Percentiles rank a stretch among this genome's conserved stretches.
phyloP scores from a whole-genome alignment of 306 rosid genomes.

The Dicorynia guianensis region DNA sequence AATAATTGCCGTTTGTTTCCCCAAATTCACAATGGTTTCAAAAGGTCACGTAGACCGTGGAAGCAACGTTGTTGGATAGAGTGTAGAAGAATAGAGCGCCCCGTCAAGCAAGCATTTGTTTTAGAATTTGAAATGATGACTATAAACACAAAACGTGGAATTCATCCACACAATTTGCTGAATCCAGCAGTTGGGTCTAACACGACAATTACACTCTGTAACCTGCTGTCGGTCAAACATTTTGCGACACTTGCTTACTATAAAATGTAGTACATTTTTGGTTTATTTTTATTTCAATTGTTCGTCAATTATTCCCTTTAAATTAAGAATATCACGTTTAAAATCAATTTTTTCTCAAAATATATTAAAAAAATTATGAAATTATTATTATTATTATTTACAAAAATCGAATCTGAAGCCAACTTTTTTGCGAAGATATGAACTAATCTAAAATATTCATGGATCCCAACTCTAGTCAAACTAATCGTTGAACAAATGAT shows the following conservation, averaged over 20 bases:
- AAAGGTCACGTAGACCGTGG: background rate
- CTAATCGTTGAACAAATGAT: background rate
- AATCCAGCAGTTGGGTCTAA: background rate
- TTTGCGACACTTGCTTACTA: background rate
- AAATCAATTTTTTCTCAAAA: too few relatives aligned
- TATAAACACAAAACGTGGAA: background rate
- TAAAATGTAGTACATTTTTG: too few relatives aligned
- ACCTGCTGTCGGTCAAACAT: slow-evolving; percentile 15
- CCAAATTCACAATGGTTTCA: background rate
- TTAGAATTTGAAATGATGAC: slow-evolving; percentile 42
- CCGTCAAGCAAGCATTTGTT: slow-evolving; percentile 26
- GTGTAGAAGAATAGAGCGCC: background rate
- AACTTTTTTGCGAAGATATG: background rate
- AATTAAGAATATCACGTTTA: background rate
- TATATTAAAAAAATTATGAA: too few relatives aligned
- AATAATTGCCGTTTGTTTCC: background rate
- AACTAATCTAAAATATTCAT: background rate
- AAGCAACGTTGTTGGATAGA: background rate
- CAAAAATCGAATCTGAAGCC: too few relatives aligned
- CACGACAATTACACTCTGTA: background rate
- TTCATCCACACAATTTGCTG: background rate
- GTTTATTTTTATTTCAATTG: background rate
- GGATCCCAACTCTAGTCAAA: background rate
- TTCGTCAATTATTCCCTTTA: background rate
- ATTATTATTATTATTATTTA: too few relatives aligned